These are phyloP conservation scores for Aureobasidium mangrovei DNA, from an alignment of 2,329 filamentous ascomycete genomes.

Conservation along the genomic window DNA sequence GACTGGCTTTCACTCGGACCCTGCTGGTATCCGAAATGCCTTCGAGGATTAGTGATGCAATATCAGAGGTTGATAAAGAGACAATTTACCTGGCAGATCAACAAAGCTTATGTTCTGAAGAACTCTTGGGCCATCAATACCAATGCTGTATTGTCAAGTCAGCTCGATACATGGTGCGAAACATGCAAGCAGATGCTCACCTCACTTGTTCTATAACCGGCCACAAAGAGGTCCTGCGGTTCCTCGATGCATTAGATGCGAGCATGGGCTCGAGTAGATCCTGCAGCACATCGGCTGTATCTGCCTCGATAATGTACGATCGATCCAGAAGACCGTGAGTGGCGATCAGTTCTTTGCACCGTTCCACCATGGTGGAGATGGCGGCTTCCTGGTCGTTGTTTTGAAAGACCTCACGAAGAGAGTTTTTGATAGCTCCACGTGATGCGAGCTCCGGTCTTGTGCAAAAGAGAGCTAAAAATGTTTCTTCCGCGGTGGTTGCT, in stretches of 20 bases:
- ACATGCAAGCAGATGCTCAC: neutral
- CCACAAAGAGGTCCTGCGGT: neutral
- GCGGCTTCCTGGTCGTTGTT: neutral
- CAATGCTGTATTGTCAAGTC: neutral
- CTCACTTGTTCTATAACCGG: neutral
- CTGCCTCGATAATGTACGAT: neutral
- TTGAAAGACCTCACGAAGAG: neutral
- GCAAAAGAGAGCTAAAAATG: neutral
- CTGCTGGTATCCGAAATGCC: constrained; percentile 21
- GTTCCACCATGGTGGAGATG: neutral
- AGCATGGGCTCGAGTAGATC: neutral
- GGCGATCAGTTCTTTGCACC: neutral
- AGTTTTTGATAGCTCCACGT: neutral
- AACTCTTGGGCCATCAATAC: constrained; percentile 6
- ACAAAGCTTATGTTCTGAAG: constrained; percentile 19
- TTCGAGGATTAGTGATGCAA: neutral
- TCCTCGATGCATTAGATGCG: neutral
- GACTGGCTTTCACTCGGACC: constrained; percentile 16
- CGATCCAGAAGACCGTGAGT: neutral
- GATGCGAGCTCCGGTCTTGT: neutral
- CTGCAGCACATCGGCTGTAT: neutral
- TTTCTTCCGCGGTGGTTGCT: neutral
- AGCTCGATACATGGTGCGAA: neutral
- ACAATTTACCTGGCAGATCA: constrained; percentile 19
- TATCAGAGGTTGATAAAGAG: neutral